Percentiles rank a stretch among this genome's conserved stretches.
Conservation (phyloP, 257 asterid species). For the Jasminum sambac region DNA sequence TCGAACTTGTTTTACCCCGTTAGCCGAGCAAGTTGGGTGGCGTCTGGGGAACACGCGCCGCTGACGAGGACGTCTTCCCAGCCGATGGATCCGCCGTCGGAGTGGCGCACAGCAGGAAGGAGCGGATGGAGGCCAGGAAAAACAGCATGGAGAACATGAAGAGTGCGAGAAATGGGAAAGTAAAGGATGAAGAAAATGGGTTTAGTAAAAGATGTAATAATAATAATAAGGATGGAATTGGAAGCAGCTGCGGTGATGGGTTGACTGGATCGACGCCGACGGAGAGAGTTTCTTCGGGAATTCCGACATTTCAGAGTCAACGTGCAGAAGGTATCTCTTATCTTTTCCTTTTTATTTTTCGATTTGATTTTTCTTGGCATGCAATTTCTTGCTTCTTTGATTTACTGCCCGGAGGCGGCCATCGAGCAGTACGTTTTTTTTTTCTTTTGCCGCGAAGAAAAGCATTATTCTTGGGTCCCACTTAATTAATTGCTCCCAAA, state of each 20-base stretch:
- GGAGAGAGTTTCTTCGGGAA: slow-evolving; percentile 57
- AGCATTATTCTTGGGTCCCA: too few relatives aligned
- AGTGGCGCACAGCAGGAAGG: slow-evolving; percentile 66
- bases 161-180: slow-evolving; percentile 44
- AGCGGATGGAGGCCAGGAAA: slow-evolving; percentile 74
- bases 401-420: neutral
- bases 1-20: slow-evolving; percentile 32
- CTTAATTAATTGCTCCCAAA: too few relatives aligned
- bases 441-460: too few relatives aligned
- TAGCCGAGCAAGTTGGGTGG: slow-evolving; percentile 26
- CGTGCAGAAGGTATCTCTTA: slow-evolving; percentile 45
- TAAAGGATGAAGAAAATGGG: slow-evolving; percentile 32
- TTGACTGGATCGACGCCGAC: slow-evolving; percentile 46
- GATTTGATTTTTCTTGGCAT: neutral
- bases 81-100: slow-evolving; percentile 57
- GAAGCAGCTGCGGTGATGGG: slow-evolving; percentile 21
- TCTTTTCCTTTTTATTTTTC: neutral
- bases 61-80: slow-evolving; percentile 62
- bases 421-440: too few relatives aligned
- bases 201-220: neutral
- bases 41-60: slow-evolving; percentile 35
- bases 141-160: slow-evolving; percentile 68
- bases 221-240: slow-evolving; percentile 9
- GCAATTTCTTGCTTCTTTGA: neutral
- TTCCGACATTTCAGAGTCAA: slow-evolving; percentile 46